Base-by-base conservation (phyloP, 768 basidiomycete genomes). In the Boletus bicolor region DNA sequence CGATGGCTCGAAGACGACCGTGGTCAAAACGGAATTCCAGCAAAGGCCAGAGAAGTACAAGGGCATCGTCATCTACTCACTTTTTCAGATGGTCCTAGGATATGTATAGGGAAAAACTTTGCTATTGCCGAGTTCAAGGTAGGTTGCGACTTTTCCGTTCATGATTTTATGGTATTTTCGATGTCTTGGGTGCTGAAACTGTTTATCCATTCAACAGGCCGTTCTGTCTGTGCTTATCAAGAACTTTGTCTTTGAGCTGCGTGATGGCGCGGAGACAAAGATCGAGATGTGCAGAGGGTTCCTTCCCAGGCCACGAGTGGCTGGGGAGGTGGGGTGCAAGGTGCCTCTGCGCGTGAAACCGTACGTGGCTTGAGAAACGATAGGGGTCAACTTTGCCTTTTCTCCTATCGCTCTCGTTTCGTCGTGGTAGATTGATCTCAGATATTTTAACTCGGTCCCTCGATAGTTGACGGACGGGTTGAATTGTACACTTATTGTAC, bases 21-120 rank as follows among this genome's bases (percentile, higher is more conserved):
- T 2, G 51, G 53, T 7, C 35, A 28, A 1, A 67, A 67, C 12
- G 65, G 69, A 1, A 64, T 65, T 19, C 61, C 61, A 2, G 44
- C 38, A 12, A 64, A 61, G 24, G 75, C 76, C 0, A 76, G 72
- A 47, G 75, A 76, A 14, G 65, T 82, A 1, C 76, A 76, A 58
- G 82, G 81, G 2, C 72, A 82, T 56, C 73, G 76, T 1, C 81
- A 82, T 61, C 64, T 82, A 24, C 68, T 82, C 28, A 79, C 79
- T 0, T 83, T 84, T 58, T 68, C 73, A 2, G 80, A 81, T 58
- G 82, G 82, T 0, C 77, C 80, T 3, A 66, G 79, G 51, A 75
- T 67, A 2, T 84, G 82, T 63, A 59, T 82, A 6, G 82, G 82
- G 2, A 77, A 74, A 47, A 63, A 67, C 26, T 83, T 84, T 64